Conservation (phyloP, 2,329 filamentous ascomycete species). For the Colletotrichum godetiae region DNA sequence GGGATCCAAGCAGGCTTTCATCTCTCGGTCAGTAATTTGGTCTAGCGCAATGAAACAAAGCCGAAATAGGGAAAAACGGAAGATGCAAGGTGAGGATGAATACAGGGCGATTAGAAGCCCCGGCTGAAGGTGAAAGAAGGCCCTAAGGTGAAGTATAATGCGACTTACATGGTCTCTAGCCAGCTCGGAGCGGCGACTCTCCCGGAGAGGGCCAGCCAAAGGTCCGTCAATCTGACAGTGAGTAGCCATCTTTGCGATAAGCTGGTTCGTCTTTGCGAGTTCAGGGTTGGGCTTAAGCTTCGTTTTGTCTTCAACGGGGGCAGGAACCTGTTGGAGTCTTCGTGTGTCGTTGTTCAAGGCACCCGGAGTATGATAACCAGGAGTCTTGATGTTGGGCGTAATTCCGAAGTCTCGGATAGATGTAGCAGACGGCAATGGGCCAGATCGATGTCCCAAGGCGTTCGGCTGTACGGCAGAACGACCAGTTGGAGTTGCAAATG, state of each 20-base stretch:
- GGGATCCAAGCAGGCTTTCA: slow-evolving; percentile 33
- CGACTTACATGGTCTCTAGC: slow-evolving; percentile 33
- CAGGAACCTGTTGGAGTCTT: background rate
- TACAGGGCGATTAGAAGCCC: background rate
- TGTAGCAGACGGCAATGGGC: background rate
- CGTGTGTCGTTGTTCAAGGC: background rate
- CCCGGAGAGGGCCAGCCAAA: slow-evolving; percentile 34
- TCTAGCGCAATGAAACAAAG: background rate
- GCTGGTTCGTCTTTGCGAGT: background rate
- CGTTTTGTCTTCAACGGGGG: slow-evolving; percentile 16
- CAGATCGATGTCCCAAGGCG: slow-evolving; percentile 17
- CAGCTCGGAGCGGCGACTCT: slow-evolving; percentile 34
- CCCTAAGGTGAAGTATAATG: background rate
- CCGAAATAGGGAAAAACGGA: background rate
- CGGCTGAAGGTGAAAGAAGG: background rate
- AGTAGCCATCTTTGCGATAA: slow-evolving; percentile 23
- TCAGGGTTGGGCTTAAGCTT: background rate
- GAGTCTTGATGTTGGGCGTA: slow-evolving; percentile 3
- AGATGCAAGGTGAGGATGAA: background rate
- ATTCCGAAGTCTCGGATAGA: background rate
- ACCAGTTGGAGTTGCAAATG: slow-evolving; percentile 13
- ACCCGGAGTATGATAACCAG: background rate
- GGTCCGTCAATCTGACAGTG: slow-evolving; percentile 36
- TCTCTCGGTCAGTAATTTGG: background rate
- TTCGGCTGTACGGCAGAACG: slow-evolving; percentile 4